Percentiles rank a stretch among this genome's conserved stretches.
phyloP scores from a whole-genome alignment of 306 rosid genomes.

The Prunus campanulata region DNA sequence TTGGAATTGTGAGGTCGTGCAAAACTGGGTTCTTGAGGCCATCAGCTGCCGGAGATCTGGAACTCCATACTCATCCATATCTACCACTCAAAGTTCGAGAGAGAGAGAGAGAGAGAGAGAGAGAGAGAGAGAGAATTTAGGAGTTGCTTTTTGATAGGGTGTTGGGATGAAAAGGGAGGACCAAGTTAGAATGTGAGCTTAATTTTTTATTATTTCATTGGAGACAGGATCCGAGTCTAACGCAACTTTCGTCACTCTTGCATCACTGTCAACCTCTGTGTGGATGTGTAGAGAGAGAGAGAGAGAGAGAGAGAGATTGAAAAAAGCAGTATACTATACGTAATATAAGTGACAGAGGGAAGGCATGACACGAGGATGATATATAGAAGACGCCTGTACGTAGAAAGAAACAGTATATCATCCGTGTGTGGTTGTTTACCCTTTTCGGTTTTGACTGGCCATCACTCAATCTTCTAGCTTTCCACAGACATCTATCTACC shows the following conservation, averaged over 20 bases:
- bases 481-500: too few relatives aligned
- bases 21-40: slow-evolving; percentile 34
- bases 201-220: slow-evolving; percentile 12
- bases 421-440: too few relatives aligned
- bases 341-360: too few relatives aligned
- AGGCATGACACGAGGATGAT: too few relatives aligned
- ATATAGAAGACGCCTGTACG: too few relatives aligned
- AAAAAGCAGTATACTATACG: background rate
- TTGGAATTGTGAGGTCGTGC: slow-evolving; percentile 16
- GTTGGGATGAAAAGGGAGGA: background rate
- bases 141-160: background rate
- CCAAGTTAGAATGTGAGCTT: slow-evolving; percentile 18
- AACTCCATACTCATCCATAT: slow-evolving; percentile 21
- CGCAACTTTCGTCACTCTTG: slow-evolving; percentile 50
- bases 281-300: background rate
- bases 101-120: background rate
- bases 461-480: too few relatives aligned
- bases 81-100: background rate
- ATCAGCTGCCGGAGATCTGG: slow-evolving; percentile 62
- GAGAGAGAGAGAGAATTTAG: background rate
- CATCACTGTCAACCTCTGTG: slow-evolving; percentile 23
- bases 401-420: too few relatives aligned
- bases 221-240: slow-evolving; percentile 97
- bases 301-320: background rate
- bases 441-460: too few relatives aligned